These are phyloP conservation scores for maize (Zea mays) DNA, from an alignment of 176 grass and related monocot genomes.

Conservation along the genomic window Zm-B73-REFERENCE-NAM-5.0 NC_050104.1:162737001-162737500, in stretches of 20 bases:
- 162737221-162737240: not conserved
- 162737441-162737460: constrained; percentile 26
- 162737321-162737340: not conserved
- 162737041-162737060: not conserved
- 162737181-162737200: constrained; percentile 1
- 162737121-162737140: constrained; percentile 4
- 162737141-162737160: constrained; percentile 9
- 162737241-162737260: not conserved
- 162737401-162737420: constrained; percentile 89
- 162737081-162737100: not conserved
- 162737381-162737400: constrained; percentile 86
- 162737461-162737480: constrained; percentile 10
- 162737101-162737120: not conserved
- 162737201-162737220: not conserved
- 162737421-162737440: constrained; percentile 47
- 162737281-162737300: constrained; percentile 11
- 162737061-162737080: not conserved
- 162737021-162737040: not conserved
- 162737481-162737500: constrained; percentile 81
- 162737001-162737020: not conserved
- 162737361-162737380: constrained; percentile 66
- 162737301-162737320: constrained; percentile 33
- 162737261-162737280: not conserved
- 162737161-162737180: not conserved
- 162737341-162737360: constrained; percentile 23